Base-by-base conservation (phyloP, 176 grass and related monocot genomes). In the Bonia amplexicaulis region DNA sequence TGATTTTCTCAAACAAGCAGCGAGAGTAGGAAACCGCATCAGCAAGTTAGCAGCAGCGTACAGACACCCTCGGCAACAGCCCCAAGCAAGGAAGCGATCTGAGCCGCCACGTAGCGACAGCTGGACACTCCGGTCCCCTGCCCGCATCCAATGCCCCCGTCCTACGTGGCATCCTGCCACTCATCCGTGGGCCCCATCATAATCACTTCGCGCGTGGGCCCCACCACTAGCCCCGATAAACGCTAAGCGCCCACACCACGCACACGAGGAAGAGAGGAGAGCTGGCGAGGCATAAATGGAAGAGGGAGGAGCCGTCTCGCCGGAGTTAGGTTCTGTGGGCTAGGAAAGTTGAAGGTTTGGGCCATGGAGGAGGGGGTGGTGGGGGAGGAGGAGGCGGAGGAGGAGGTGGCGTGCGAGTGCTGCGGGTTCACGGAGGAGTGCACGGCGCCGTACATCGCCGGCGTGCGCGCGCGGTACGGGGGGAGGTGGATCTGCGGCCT, bases 391-490 rank as follows among this genome's bases (percentile, higher is more conserved):
- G 47, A 71, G 8, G 73, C 33, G 29, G 82, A 82, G 15, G 81
- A 84, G 61, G 88, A 90, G 26, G 89, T 93, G 25, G 87, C 87
- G 41, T 96, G 94, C 85, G 94, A 97, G 71, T 97, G 94, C 85
- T 97, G 94, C 82, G 89, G 89, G 2, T 87, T 97, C 91, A 91
- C 88, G 65, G 94, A 97, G 82, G 94, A 97, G 87, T 97, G 94
- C 87, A 97, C 94, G 49, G 85, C 79, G 15, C 82, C 89, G 69
- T 97, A 97, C 82, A 85, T 91, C 53, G 89, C 81, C 16, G 40
- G 63, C 7, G 92, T 97, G 45, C 89, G 94, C 8, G 89, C 86
- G 58, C 77, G 89, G 44, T 94, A 90, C 82, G 89, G 49, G 1
- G 94, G 94, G 3, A 12, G 80, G 25, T 97, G 94, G 94, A 91